Conservation (phyloP, 2,329 filamentous ascomycete species). For the Monilinia fructigena region DNA sequence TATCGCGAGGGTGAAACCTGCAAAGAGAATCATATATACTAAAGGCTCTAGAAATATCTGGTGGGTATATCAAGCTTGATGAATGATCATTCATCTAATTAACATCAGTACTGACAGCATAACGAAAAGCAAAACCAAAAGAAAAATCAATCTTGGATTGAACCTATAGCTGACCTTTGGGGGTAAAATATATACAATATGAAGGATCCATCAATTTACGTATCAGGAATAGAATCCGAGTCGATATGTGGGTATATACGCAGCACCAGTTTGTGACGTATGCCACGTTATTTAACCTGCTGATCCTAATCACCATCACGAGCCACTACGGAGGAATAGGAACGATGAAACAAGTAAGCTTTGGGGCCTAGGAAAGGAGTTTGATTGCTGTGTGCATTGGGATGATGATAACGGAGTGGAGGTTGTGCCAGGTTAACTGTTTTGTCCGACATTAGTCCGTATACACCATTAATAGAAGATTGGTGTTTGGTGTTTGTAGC, state of each 20-base stretch:
- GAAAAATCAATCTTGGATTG: background rate
- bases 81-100: background rate
- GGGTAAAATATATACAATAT: background rate
- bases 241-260: background rate
- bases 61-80: background rate
- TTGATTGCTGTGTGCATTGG: background rate
- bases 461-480: background rate
- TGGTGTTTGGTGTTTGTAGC: background rate
- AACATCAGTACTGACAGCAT: background rate
- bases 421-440: background rate
- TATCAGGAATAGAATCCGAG: no score
- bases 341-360: background rate
- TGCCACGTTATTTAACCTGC: background rate
- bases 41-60: background rate
- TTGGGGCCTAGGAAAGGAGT: background rate
- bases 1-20: background rate
- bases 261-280: background rate
- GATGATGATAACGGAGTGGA: background rate
- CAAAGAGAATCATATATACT: background rate
- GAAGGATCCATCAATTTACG: no score
- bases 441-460: background rate
- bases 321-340: background rate
- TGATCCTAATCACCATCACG: background rate
- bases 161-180: no score
- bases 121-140: no score